These are phyloP conservation scores for Acer saccharum DNA, from an alignment of 345 rosid species.

Conservation along the genomic window DNA sequence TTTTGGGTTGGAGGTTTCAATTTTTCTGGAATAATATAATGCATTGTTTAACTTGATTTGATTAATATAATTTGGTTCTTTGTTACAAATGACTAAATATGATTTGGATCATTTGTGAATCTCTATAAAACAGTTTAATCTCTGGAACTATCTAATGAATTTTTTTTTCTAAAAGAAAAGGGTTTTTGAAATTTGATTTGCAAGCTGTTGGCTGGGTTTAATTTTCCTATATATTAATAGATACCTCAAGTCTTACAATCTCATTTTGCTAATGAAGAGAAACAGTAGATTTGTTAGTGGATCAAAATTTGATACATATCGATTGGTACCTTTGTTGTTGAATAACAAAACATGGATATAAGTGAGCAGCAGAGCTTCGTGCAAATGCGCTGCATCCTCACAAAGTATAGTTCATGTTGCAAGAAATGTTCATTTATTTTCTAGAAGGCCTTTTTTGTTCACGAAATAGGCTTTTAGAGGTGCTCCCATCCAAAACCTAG, in stretches of 20 bases:
- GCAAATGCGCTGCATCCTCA: not conserved
- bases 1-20: too few species aligned
- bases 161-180: too few species aligned
- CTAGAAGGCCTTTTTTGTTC: not conserved
- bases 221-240: not conserved
- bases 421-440: not conserved
- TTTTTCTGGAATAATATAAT: too few species aligned
- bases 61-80: not conserved
- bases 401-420: not conserved
- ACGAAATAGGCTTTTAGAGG: too few species aligned
- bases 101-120: not conserved
- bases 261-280: not conserved
- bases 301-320: not conserved
- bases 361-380: not conserved
- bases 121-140: not conserved
- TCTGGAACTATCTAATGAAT: conserved; percentile 3
- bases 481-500: too few species aligned
- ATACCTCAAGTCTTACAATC: not conserved
- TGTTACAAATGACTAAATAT: too few species aligned
- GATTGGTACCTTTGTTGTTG: too few species aligned
- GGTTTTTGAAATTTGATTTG: not conserved
- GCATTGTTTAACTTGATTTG: not conserved
- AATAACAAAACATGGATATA: not conserved
- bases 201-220: not conserved
- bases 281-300: not conserved